These are phyloP conservation scores for Asclepias syriaca DNA, from an alignment of 257 asterid species.

Conservation along the genomic window DNA sequence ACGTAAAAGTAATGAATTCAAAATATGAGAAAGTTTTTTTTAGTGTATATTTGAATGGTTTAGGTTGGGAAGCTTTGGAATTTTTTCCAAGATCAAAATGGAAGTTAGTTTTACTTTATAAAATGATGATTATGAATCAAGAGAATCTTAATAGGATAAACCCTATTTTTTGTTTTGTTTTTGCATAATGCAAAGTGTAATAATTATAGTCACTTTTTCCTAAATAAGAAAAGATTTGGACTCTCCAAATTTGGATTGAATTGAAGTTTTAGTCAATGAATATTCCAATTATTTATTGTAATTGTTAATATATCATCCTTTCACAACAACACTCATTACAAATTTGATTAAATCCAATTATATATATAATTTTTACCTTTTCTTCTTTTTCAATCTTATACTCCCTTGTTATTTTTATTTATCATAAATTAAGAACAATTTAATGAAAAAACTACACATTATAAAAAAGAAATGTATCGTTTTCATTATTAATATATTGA, in stretches of 20 bases:
- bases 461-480: too few relatives aligned
- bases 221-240: neutral
- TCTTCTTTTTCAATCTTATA: neutral
- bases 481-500: too few relatives aligned
- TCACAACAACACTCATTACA: neutral
- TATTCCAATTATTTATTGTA: neutral
- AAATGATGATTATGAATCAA: neutral
- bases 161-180: neutral
- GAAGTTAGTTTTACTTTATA: neutral
- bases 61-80: neutral
- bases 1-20: too few relatives aligned
- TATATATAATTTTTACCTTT: too few relatives aligned
- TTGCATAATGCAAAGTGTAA: neutral
- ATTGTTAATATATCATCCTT: neutral
- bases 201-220: neutral
- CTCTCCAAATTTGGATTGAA: neutral
- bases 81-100: neutral
- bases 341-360: neutral
- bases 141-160: constrained; percentile 13
- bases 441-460: too few relatives aligned
- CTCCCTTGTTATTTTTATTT: too few relatives aligned
- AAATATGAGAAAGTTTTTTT: too few relatives aligned
- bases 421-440: too few relatives aligned
- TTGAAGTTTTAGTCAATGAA: too few relatives aligned
- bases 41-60: neutral